Conservation (phyloP, 495 filamentous ascomycete species). For the Apodospora peruviana region DNA sequence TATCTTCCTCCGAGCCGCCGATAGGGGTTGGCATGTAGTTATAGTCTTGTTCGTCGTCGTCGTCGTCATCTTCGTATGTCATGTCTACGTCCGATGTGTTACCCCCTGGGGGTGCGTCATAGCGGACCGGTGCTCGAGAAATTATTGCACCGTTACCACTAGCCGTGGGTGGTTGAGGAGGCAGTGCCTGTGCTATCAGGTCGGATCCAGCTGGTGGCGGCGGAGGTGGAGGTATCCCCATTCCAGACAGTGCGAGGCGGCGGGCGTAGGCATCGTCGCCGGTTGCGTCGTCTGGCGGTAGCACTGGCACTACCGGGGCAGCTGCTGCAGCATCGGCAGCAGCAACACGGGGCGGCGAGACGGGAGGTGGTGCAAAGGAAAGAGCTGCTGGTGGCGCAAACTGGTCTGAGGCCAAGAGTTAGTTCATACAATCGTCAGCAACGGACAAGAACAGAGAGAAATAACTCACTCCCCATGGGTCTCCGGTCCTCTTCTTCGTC, state of each 20-base stretch:
- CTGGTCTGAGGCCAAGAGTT: conserved; percentile 43
- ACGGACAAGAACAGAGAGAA: background rate
- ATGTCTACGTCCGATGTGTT: conserved; percentile 49
- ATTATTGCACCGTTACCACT: conserved; percentile 48
- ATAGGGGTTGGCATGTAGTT: conserved; percentile 20
- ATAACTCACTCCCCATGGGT: conserved; percentile 43
- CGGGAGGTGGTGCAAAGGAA: conserved; percentile 69
- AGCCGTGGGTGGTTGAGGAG: conserved; percentile 34
- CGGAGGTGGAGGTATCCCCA: conserved; percentile 29
- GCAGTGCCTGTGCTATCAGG: conserved; percentile 26
- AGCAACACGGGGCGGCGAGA: conserved; percentile 38
- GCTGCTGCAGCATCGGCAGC: conserved; percentile 33
- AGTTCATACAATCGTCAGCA: conserved; percentile 2
- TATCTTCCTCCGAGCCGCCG: conserved; percentile 4
- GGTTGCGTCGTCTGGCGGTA: conserved; percentile 55
- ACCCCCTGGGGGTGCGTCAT: conserved; percentile 52
- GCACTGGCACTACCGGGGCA: too few relatives aligned
- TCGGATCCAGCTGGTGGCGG: conserved; percentile 51
- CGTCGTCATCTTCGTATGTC: conserved; percentile 36
- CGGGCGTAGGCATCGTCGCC: conserved; percentile 70
- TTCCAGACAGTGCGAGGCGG: conserved; percentile 51
- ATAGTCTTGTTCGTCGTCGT: conserved; percentile 35
- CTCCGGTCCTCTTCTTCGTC: conserved; percentile 52
- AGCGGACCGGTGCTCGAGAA: conserved; percentile 82
- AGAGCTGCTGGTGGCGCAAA: conserved; percentile 65